Base-by-base conservation (phyloP, 805 yeast species). In the Cyberlindnera meyerae region DNA sequence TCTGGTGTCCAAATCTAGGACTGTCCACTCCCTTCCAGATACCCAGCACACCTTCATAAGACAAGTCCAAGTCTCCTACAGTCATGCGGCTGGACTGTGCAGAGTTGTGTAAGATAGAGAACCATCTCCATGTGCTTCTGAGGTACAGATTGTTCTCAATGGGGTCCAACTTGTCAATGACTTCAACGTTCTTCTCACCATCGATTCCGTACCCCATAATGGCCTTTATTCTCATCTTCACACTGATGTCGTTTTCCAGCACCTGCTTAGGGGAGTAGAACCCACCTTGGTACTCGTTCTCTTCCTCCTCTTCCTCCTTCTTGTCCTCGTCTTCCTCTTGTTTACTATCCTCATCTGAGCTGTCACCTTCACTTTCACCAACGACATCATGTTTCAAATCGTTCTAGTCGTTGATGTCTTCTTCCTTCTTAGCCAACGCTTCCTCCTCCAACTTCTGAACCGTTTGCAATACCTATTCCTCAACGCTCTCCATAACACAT, bases 61-160 rank as follows among this genome's bases (percentile, higher is more conserved):
- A 89, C 22, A 90, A 68, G 54, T 90, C 96, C 26, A 86, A 63
- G 13, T 75, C 79, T 17, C 77, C 78, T 5, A 82, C 70, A 3
- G 75, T 65, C 82, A 85, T 81, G 2, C 80, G 65, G 0, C 85
- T 82, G 33, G 78, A 73, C 14, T 70, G 71, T 4, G 77, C 77
- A 2, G 84, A 70, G 28, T 73, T 75, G 36, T 75, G 71, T 0
- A 94, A 86, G 34, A 84, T 73, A 2, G 77, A 73, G 22, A 90
- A 62, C 97, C 97, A 90, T 53, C 82, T 79, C 97, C 97, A 90
- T 0, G 95, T 82, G 48, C 85, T 81, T 43, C 82, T 66, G 33
- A 82, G 62, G 44, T 75, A 82, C n/a, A 65, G 62, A 35, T 66
- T 67, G 37, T 60, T 71, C 31, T 78, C 75, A 34, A 73, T 73